Conservation (phyloP, 768 basidiomycete species). For the Pleurotus salmoneostramineus region DNA sequence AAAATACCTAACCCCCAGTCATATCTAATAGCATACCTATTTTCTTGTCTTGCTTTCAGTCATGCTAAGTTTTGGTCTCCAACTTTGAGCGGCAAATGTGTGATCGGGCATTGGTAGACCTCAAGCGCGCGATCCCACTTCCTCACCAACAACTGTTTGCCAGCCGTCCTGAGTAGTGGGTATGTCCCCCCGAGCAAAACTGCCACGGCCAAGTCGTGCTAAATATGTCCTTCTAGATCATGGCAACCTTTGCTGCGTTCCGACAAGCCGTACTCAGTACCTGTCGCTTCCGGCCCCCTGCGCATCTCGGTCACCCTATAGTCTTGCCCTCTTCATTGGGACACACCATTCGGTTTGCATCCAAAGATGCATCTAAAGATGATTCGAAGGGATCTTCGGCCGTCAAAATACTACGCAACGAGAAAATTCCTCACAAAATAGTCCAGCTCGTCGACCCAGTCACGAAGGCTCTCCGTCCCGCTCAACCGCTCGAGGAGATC, state of each 20-base stretch:
- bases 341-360: slow-evolving; percentile 12
- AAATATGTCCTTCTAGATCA: not conserved
- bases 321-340: not conserved
- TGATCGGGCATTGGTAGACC: no score
- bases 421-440: slow-evolving; percentile 34
- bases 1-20: not conserved
- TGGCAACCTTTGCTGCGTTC: slow-evolving; percentile 16
- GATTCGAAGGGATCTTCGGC: not conserved
- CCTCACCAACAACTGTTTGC: no score
- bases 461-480: slow-evolving; percentile 32
- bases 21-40: not conserved
- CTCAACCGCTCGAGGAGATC: slow-evolving; percentile 33
- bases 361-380: not conserved
- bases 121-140: no score
- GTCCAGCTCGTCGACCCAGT: slow-evolving; percentile 48
- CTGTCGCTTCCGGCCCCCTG: slow-evolving; percentile 5
- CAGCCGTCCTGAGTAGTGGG: no score
- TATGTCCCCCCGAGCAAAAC: no score
- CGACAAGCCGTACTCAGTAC: slow-evolving; percentile 12
- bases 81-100: not conserved
- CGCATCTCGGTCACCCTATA: not conserved
- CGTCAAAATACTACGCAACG: slow-evolving; percentile 21
- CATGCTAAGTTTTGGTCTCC: not conserved
- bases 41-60: not conserved
- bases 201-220: no score